phyloP scores from a whole-genome alignment of 2,329 filamentous ascomycete species.

The Aotearoamyces nothofagi region DNA sequence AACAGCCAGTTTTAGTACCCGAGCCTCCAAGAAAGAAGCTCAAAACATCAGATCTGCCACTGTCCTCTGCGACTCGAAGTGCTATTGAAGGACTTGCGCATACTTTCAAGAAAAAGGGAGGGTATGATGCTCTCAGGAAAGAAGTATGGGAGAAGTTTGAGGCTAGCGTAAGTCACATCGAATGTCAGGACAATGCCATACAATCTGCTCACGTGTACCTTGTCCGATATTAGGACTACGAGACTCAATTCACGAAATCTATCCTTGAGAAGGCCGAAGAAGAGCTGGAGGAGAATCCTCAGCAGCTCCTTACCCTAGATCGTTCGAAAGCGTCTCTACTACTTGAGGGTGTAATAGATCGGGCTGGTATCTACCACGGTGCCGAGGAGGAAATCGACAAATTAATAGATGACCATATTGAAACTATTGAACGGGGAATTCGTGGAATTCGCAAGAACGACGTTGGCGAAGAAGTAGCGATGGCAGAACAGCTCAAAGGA shows the following conservation, averaged over 20 bases:
- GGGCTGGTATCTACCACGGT: conserved; percentile 59
- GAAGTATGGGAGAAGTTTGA: conserved; percentile 63
- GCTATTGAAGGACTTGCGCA: conserved; percentile 65
- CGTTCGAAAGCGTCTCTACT: conserved; percentile 59
- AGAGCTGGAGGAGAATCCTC: conserved; percentile 62
- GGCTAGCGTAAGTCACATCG: conserved; percentile 39
- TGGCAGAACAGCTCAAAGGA: conserved; percentile 47
- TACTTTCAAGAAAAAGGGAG: conserved; percentile 75
- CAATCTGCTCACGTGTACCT: conserved; percentile 4
- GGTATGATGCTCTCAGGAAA: conserved; percentile 66
- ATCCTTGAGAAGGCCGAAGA: conserved; percentile 56
- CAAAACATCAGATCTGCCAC: conserved; percentile 60
- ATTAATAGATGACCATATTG: conserved; percentile 46
- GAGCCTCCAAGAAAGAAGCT: conserved; percentile 31
- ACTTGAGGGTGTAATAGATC: conserved; percentile 64
- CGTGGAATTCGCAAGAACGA: conserved; percentile 52
- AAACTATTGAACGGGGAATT: conserved; percentile 53
- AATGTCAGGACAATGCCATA: too few relatives aligned
- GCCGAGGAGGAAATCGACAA: conserved; percentile 52
- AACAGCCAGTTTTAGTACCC: too few relatives aligned
- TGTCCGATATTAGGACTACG: conserved; percentile 50
- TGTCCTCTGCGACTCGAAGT: conserved; percentile 56
- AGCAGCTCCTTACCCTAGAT: conserved; percentile 56
- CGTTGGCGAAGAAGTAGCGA: conserved; percentile 53
- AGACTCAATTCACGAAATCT: conserved; percentile 47